Conservation (phyloP, 495 filamentous ascomycete genomes). For the Podospora comata region DNA sequence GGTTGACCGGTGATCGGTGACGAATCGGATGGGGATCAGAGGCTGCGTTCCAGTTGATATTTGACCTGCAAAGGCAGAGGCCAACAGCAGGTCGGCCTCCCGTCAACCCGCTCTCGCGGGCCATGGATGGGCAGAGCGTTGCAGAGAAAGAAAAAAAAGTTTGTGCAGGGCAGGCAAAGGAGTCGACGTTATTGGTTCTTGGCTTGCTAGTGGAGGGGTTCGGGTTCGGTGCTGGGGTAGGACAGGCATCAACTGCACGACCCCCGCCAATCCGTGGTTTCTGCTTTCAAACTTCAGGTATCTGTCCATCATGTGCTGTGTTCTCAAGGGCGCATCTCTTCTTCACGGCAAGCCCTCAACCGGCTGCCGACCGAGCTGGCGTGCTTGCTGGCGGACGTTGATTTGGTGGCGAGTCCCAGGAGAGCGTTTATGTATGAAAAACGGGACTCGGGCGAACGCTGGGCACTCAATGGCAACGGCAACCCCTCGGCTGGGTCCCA, state of each 20-base stretch:
- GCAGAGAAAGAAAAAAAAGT: not conserved
- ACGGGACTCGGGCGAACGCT: conserved; percentile 1
- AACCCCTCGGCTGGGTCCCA: not conserved
- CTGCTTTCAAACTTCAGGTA: not conserved
- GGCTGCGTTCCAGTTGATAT: not conserved
- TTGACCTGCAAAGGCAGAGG: not conserved
- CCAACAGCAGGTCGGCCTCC: not conserved
- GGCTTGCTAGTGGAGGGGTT: not conserved
- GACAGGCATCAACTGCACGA: not conserved
- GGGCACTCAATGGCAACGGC: conserved; percentile 6
- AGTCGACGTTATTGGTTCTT: not conserved
- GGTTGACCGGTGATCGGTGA: not conserved
- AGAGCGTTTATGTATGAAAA: conserved; percentile 17
- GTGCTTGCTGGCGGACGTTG: not conserved
- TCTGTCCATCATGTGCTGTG: not conserved
- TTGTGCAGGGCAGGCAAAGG: not conserved
- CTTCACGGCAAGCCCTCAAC: not conserved
- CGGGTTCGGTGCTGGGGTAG: not conserved
- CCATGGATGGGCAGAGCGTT: not conserved
- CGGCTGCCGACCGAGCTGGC: not conserved
- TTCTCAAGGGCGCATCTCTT: conserved; percentile 1
- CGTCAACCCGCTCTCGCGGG: not conserved
- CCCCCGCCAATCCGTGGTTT: not conserved
- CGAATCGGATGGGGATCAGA: not conserved
- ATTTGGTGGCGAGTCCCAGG: not conserved